Conservation (phyloP, 768 basidiomycete species). For the Leucocoprinus sp. region DNA sequence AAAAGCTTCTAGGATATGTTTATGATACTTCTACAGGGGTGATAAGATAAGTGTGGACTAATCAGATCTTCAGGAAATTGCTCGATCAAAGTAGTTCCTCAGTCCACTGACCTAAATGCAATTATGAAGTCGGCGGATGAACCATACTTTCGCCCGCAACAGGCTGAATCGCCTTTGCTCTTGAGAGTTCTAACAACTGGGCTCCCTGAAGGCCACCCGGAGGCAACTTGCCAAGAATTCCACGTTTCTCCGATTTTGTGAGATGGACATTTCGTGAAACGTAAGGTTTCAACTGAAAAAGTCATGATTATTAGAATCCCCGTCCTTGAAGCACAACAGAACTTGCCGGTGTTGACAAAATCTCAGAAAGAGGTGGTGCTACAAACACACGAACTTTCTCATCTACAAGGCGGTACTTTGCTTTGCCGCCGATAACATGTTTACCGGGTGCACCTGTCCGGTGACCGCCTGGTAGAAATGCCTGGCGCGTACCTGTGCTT, state of each 20-base stretch:
- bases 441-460: conserved; percentile 86
- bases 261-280: conserved; percentile 41
- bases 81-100: not conserved
- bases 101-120: not conserved
- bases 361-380: conserved; percentile 63
- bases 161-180: no score
- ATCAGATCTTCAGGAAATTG: not conserved
- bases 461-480: conserved; percentile 73
- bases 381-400: conserved; percentile 80
- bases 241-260: conserved; percentile 24
- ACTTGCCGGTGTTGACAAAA: conserved; percentile 50
- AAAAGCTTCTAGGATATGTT: not conserved
- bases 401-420: conserved; percentile 77
- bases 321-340: not conserved
- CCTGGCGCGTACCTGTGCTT: conserved; percentile 68
- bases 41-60: not conserved
- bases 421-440: conserved; percentile 67
- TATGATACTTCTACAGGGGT: conserved; percentile 4
- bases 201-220: not conserved
- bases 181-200: not conserved
- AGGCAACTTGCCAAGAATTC: conserved; percentile 27
- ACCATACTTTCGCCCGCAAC: not conserved
- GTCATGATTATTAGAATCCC: not conserved
- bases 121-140: not conserved
- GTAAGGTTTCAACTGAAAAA: conserved; percentile 59